Percentiles rank a stretch among this genome's conserved stretches.
These are phyloP conservation scores for Porphyrellus cyaneotinctus DNA, from an alignment of 768 basidiomycete species.

Conservation along the genomic window DNA sequence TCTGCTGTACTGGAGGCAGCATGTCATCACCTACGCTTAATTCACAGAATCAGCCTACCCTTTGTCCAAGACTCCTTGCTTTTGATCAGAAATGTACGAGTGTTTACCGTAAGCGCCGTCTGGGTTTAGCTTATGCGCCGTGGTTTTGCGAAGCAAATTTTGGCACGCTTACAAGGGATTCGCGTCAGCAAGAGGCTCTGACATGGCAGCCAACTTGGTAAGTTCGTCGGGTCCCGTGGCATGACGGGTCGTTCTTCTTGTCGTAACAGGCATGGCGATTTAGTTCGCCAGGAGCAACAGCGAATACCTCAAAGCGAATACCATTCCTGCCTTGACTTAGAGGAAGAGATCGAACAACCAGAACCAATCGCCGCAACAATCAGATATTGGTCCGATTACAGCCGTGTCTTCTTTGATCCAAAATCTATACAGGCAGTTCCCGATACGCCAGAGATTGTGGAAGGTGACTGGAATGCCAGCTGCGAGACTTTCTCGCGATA, in stretches of 20 bases:
- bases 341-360: constrained; percentile 10
- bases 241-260: not conserved
- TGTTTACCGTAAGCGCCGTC: not conserved
- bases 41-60: constrained; percentile 35
- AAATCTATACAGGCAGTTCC: constrained; percentile 62
- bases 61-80: constrained; percentile 59
- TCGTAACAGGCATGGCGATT: constrained; percentile 43
- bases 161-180: constrained; percentile 48
- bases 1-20: constrained; percentile 4
- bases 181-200: constrained; percentile 31
- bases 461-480: constrained; percentile 55
- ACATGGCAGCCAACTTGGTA: constrained; percentile 18
- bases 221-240: not conserved
- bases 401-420: constrained; percentile 55
- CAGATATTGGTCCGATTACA: constrained; percentile 52
- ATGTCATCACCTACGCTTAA: not conserved
- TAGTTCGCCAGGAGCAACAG: constrained; percentile 50
- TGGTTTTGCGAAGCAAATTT: constrained; percentile 51
- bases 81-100: constrained; percentile 63
- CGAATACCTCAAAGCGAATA: constrained; percentile 53
- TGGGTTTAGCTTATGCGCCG: constrained; percentile 5
- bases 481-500: constrained; percentile 49
- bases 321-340: constrained; percentile 41
- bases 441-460: constrained; percentile 46
- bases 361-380: constrained; percentile 23